Evolutionary conservation across 1,284 basidiomycete genomes (phyloP).

Genomic region (Inonotus hispidus): DNA sequence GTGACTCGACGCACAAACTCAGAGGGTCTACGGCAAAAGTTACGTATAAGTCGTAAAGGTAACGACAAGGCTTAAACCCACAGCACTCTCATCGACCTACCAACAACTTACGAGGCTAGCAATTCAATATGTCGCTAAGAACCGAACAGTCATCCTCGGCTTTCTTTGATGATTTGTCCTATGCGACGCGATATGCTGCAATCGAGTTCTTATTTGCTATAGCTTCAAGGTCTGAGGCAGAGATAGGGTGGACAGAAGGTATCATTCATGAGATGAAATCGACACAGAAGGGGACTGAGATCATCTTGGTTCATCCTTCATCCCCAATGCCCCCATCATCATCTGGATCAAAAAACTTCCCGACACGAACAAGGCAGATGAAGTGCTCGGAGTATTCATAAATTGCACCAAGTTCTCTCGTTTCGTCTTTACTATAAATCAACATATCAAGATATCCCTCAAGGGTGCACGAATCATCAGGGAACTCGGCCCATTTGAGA

Average conservation of each 20-base stretch:
- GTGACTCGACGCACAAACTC: no score
- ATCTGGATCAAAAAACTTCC: background rate
- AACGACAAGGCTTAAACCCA: no score
- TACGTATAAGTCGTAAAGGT: no score
- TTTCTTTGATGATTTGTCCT: constrained; percentile 4
- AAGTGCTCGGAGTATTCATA: background rate
- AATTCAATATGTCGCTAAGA: background rate
- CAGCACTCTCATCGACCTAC: no score
- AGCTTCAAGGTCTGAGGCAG: background rate
- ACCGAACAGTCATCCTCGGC: background rate
- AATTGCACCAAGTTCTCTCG: background rate
- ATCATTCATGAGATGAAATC: background rate
- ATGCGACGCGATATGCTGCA: background rate
- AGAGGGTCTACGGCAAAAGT: no score
- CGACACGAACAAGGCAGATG: background rate
- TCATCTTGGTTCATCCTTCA: background rate
- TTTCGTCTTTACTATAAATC: background rate
- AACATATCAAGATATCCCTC: constrained; percentile 3
- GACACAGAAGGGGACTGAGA: constrained; percentile 5
- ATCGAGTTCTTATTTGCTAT: background rate
- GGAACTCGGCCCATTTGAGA: background rate
- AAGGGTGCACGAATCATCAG: background rate
- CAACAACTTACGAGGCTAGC: no score
- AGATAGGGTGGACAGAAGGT: constrained; percentile 6
- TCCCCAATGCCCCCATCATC: no score